Evolutionary conservation across 352 stramenopile genomes (phyloP), one percentile per base, ranked within the genome.

Genomic region (Detonula confervacea): DNA sequence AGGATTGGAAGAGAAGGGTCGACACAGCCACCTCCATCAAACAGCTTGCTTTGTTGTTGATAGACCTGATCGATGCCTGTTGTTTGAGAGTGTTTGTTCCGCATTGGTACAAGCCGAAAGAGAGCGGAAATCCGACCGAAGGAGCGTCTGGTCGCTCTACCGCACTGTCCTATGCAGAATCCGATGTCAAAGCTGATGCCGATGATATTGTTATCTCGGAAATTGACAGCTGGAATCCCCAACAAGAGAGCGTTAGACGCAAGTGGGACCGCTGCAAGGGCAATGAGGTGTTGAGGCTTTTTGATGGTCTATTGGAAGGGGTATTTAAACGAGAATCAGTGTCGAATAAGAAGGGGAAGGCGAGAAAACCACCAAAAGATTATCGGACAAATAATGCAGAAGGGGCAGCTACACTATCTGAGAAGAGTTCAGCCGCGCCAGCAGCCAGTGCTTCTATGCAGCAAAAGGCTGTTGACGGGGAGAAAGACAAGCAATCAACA

Each of bases 61-160:
- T 93, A 0, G 59, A 80, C 49, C 60, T 94, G n/a, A 72, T 90
- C 37, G 87, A 94, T 78, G 64, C 66, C 4, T 82, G 62, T 9
- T 80, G 83, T 62, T 57, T 70, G 1, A 77, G 68, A 61, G 85
- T 79, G 29, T 94, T 94, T 55, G 16, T 89, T 54, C 68, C 77
- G 24, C 30, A 85, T 55, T 89, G 77, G 77, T 74, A 83, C 59
- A 37, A 66, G 0, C 39, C 81, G 47, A 76, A 86, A 37, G 78
- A 80, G 49, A 67, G 68, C 54, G 55, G 60, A 16, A 59, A 55
- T n/a, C 7, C 14, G 7, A 55, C 57, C 37, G 54, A 62, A 52
- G 46, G 9, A 27, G 11, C 16, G 1, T 37, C 30, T 51, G 35
- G 35, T 54, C 11, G 44, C 27, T 22, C 61, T 16, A 39, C 56